Conservation (phyloP, 2,329 filamentous ascomycete genomes). For the Juglanconis sp. region DNA sequence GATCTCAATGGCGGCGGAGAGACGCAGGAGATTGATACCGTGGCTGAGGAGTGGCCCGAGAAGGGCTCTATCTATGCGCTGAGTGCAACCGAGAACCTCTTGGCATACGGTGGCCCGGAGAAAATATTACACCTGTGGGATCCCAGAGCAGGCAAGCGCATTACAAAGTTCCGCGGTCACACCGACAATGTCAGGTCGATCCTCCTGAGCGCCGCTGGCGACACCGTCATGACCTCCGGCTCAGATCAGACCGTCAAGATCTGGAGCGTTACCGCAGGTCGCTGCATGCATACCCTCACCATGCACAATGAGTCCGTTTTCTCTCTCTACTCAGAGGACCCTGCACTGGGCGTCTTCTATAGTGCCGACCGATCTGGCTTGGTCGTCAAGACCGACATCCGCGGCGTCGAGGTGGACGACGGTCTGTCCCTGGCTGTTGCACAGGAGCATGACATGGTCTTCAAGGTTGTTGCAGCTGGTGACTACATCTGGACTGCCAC, state of each 20-base stretch:
- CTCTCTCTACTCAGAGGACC: slow-evolving; percentile 88
- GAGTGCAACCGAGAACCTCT: slow-evolving; percentile 71
- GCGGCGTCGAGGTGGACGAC: slow-evolving; percentile 76
- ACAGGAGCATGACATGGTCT: slow-evolving; percentile 84
- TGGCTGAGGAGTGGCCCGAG: slow-evolving; percentile 76
- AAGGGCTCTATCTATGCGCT: slow-evolving; percentile 96
- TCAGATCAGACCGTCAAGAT: slow-evolving; percentile 97
- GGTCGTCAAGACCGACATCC: slow-evolving; percentile 93
- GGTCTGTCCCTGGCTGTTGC: slow-evolving; percentile 87
- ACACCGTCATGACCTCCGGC: slow-evolving; percentile 89
- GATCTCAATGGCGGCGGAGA: slow-evolving; percentile 86
- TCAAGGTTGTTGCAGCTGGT: slow-evolving; percentile 63
- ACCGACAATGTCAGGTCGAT: slow-evolving; percentile 93
- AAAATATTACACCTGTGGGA: slow-evolving; percentile 93
- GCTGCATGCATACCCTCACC: slow-evolving; percentile 96
- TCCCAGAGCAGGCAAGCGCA: slow-evolving; percentile 77
- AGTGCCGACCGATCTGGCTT: slow-evolving; percentile 89
- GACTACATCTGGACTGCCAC: slow-evolving; percentile 89
- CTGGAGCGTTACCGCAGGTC: slow-evolving; percentile 91
- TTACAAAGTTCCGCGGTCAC: slow-evolving; percentile 96
- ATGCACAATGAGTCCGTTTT: slow-evolving; percentile 99
- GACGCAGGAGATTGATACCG: slow-evolving; percentile 79
- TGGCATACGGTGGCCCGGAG: slow-evolving; percentile 92
- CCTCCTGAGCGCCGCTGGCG: slow-evolving; percentile 81
- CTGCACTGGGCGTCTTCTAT: slow-evolving; percentile 85